These are phyloP conservation scores for Austroboletus festivus DNA, from an alignment of 768 basidiomycete genomes.

Conservation along the genomic window DNA sequence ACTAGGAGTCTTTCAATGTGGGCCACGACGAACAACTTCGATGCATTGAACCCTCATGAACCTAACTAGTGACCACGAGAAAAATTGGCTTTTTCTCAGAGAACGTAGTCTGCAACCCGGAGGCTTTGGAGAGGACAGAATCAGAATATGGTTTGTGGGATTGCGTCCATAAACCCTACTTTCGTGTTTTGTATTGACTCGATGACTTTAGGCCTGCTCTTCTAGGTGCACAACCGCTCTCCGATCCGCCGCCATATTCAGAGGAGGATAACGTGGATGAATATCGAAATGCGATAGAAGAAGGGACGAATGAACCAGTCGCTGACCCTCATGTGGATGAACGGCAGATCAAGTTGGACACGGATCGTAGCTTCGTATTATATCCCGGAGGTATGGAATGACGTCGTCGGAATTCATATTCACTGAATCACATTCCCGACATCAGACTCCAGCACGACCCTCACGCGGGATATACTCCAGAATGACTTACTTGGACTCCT, in stretches of 20 bases:
- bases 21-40: neutral
- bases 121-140: slow-evolving; percentile 62
- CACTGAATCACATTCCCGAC: slow-evolving; percentile 7
- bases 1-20: neutral
- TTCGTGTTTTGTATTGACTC: slow-evolving; percentile 26
- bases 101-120: slow-evolving; percentile 49
- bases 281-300: slow-evolving; percentile 2
- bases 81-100: slow-evolving; percentile 48
- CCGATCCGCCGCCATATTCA: slow-evolving; percentile 32
- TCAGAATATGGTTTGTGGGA: slow-evolving; percentile 52
- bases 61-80: slow-evolving; percentile 19
- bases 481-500: slow-evolving; percentile 67
- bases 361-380: slow-evolving; percentile 88
- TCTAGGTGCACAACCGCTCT: slow-evolving; percentile 38
- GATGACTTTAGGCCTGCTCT: slow-evolving; percentile 23
- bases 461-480: slow-evolving; percentile 53
- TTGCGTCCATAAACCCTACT: slow-evolving; percentile 1
- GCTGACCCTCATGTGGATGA: slow-evolving; percentile 64
- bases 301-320: neutral
- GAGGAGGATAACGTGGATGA: slow-evolving; percentile 17
- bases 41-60: slow-evolving; percentile 21
- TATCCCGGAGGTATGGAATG: slow-evolving; percentile 75
- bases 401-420: slow-evolving; percentile 8
- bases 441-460: slow-evolving; percentile 17
- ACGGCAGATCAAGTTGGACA: slow-evolving; percentile 84